Conservation (phyloP, 2,329 filamentous ascomycete genomes). For the Fonsecaea nubica region DNA sequence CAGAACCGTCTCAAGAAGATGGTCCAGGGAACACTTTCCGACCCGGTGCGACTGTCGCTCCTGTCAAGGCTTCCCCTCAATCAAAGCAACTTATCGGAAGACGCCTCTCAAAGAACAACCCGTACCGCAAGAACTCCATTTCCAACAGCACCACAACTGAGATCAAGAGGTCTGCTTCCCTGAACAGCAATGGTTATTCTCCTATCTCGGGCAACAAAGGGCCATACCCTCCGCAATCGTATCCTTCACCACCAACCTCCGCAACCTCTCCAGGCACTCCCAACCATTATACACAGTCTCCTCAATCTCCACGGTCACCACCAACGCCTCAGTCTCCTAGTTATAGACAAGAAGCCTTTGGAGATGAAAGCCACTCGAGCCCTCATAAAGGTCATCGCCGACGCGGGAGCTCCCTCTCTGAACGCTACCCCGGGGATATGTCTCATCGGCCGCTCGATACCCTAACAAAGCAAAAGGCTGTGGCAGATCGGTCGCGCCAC, state of each 20-base stretch:
- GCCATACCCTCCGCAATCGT: constrained; percentile 35
- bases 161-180: constrained; percentile 29
- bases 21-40: constrained; percentile 66
- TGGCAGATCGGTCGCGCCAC: constrained; percentile 65
- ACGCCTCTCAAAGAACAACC: constrained; percentile 38
- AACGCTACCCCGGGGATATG: constrained; percentile 38
- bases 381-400: constrained; percentile 27
- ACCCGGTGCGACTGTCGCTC: constrained; percentile 20
- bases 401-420: constrained; percentile 55
- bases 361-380: constrained; percentile 5
- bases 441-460: constrained; percentile 39
- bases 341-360: constrained; percentile 36
- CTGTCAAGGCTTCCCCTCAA: constrained; percentile 26
- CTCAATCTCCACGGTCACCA: constrained; percentile 41
- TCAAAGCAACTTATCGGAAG: constrained; percentile 16
- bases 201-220: background rate
- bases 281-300: constrained; percentile 56
- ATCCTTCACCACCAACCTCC: constrained; percentile 62
- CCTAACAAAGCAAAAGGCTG: constrained; percentile 35
- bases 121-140: constrained; percentile 35
- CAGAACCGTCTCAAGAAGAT: constrained; percentile 71
- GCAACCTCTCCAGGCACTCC: constrained; percentile 58
- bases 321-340: constrained; percentile 31
- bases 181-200: constrained; percentile 27
- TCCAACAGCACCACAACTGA: constrained; percentile 22